Evolutionary conservation across 768 basidiomycete genomes (phyloP), one percentile per base, ranked within the genome.

Genomic region (Tricholoma furcatifolium): DNA sequence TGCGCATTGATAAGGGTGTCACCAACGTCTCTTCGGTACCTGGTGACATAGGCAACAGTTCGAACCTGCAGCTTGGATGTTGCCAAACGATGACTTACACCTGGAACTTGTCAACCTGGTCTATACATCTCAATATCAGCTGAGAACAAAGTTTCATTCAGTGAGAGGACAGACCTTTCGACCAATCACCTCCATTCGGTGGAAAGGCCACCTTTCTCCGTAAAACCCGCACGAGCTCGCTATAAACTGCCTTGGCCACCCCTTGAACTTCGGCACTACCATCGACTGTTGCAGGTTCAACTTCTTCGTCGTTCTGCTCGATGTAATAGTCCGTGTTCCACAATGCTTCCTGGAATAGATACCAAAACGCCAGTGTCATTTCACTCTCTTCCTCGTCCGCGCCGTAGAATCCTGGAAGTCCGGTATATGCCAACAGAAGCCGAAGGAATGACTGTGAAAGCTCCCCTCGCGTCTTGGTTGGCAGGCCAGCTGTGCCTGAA

Each of bases 1-100:
- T 70, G 93, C 88, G 91, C 90, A 59, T 93, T 94, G 54, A 93
- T 86, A 12, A 94, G 75, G 1, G 89, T 91, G 69, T 94, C 92
- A 0, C 91, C 92, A 21, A 92, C 83, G 53, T 93, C 91, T 56
- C 91, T 73, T 59, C 92, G 83, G 70, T 91, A 93, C 27, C 89
- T 91, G 56, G 9, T 55, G 18, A 24, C 41, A 47, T 34, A n/a
- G 30, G 23, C 4, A 44, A 46, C 6, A 8, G 18, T 18, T 8
- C 35, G 35, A 41, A 17, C 18, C 2, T 15, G 11, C 24, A 20
- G 30, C 20, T 35, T 24, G 15, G 8, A 31, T 17, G 7, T 20
- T 34, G 17, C 15, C 24, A 49, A 34, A 10, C 11, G 18, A 27
- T 23, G 40, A 74, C 85, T 65, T 60, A 91, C 88, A 87, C 82